Base-by-base conservation (phyloP, 179 eudicot species). In the Beta corolliflora region DNA sequence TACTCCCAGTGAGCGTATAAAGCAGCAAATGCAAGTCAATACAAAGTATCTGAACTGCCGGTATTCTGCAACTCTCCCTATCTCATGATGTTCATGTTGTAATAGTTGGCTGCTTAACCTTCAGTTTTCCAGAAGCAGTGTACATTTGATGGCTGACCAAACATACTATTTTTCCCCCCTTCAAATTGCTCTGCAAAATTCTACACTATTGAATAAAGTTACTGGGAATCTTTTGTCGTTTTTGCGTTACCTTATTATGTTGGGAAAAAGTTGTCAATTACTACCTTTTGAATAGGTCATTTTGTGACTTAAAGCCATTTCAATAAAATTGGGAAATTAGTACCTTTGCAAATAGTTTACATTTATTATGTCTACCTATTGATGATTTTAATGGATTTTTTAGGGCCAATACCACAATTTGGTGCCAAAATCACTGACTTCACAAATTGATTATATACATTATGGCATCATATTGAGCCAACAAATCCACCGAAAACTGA, bases 1-100 rank as follows among this genome's bases (percentile, higher is more conserved):
- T 80, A 96, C 99, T 84, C 99, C 99, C 69, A 96, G 99, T 83
- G 99, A 96, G 80, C 90, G 90, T 48, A 91, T 96, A 82, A 96
- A 96, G 90, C 99, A 96, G 89, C 99, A 96, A 86, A 92, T 96
- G 99, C 99, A 96, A 92, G 91, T 96, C 83, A 91, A 96, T 77
- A 87, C 93, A 13, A 95, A 89, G 80, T 94, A 96, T 86, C 87
- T 86, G 29, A 96, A 87, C 85, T 92, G 99, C 89, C 91, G 99
- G 99, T 95, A 92, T 76, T 61, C 75, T 77, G 60, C 76, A 14
- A 18, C 45, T 71, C 0, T 52, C 81, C 19, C 73, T 82, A 79
- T 73, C 19, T 55, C 36, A 25, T 61, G 25, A 74, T 50, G 58
- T 50, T 56, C 46, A 11, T 64, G 74, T 69, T 79, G 48, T 67